Conservation (phyloP, 345 rosid species). For the Raphanus sativus region DNA sequence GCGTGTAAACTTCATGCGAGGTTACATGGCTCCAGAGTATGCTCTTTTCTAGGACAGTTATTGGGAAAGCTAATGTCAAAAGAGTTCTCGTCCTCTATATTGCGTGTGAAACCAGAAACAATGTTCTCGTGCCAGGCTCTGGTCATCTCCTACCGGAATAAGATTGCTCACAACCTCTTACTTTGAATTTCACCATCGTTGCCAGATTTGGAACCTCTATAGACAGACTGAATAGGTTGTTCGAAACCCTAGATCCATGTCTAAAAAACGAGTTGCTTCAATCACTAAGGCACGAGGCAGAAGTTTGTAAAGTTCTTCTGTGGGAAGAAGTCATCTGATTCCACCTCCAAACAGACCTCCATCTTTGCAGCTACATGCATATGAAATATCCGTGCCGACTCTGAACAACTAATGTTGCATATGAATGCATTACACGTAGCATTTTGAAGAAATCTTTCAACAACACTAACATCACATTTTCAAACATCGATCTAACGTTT, state of each 20-base stretch:
- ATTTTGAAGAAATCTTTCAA: not conserved
- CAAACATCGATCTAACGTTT: not conserved
- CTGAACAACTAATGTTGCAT: slow-evolving; percentile 2
- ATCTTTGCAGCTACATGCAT: slow-evolving; percentile 21
- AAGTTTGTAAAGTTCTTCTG: slow-evolving; percentile 21
- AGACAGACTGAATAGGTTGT: slow-evolving; percentile 6
- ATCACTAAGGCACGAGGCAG: slow-evolving; percentile 17
- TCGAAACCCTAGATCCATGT: slow-evolving; percentile 38
- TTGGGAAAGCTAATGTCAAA: slow-evolving; percentile 51
- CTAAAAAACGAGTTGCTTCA: slow-evolving; percentile 25
- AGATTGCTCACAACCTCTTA: slow-evolving; percentile 2
- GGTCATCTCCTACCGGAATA: slow-evolving; percentile 27
- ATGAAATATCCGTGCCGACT: not conserved
- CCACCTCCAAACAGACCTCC: slow-evolving; percentile 48
- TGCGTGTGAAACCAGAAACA: slow-evolving; percentile 44
- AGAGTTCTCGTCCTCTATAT: slow-evolving; percentile 54
- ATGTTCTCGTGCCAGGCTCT: slow-evolving; percentile 13
- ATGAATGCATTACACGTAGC: not conserved
- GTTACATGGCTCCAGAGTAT: slow-evolving; percentile 59
- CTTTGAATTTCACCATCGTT: not conserved
- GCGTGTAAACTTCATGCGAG: slow-evolving; percentile 24
- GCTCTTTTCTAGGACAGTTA: slow-evolving; percentile 43
- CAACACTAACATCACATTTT: not conserved
- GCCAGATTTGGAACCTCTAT: slow-evolving; percentile 44
- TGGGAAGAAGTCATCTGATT: slow-evolving; percentile 35